phyloP scores from a whole-genome alignment of 257 asterid genomes.

The Parsonsia alboflavescens region DNA sequence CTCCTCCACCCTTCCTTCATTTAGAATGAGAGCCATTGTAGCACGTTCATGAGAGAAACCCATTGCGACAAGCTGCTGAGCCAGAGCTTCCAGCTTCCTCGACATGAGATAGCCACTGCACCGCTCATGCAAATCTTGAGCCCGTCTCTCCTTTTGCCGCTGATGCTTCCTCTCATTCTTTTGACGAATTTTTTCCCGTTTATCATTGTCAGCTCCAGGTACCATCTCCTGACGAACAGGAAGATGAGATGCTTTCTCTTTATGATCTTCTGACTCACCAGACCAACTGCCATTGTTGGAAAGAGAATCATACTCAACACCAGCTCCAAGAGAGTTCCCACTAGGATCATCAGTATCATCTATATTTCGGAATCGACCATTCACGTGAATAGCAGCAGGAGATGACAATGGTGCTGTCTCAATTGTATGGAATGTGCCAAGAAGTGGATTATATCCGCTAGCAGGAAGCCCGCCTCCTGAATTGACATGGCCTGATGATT shows the following conservation, averaged over 20 bases:
- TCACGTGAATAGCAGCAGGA: constrained; percentile 42
- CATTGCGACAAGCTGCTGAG: constrained; percentile 91
- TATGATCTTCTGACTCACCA: constrained; percentile 84
- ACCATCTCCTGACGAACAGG: constrained; percentile 37
- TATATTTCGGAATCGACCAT: constrained; percentile 77
- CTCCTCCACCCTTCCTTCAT: constrained; percentile 91
- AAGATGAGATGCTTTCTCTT: constrained; percentile 42
- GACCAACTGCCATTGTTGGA: constrained; percentile 96
- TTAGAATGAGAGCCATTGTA: constrained; percentile 84
- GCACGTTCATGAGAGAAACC: constrained; percentile 92
- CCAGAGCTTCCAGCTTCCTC: constrained; percentile 66
- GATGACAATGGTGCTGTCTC: constrained; percentile 60
- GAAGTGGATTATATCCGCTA: constrained; percentile 80
- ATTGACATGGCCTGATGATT: constrained; percentile 53
- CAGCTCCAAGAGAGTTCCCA: constrained; percentile 46
- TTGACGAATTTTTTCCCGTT: constrained; percentile 70
- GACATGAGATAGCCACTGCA: constrained; percentile 82
- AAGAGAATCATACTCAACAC: constrained; percentile 60
- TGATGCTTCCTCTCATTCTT: constrained; percentile 82
- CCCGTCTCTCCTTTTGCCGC: constrained; percentile 78
- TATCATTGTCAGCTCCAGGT: constrained; percentile 68
- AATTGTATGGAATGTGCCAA: constrained; percentile 63
- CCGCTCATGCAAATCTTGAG: constrained; percentile 70
- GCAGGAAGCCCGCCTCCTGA: constrained; percentile 50
- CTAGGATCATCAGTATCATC: constrained; percentile 77